A percentile compares a stretch with the other conserved stretches of the same genome.
phyloP scores from a whole-genome alignment of 2,329 filamentous ascomycete species.

The Juglanconis oblonga region DNA sequence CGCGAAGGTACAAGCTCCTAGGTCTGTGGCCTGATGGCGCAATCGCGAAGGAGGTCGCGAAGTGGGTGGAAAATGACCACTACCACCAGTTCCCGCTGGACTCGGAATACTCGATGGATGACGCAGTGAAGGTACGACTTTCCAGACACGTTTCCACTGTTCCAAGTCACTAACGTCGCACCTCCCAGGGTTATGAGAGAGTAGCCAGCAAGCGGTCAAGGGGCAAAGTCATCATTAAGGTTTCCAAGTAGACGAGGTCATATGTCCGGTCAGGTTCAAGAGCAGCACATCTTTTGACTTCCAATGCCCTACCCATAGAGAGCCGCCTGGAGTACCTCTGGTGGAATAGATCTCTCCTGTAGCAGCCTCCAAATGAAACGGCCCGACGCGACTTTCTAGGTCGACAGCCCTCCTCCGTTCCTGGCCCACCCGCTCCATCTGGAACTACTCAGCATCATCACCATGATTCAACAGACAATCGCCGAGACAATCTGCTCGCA shows the following conservation, averaged over 20 bases:
- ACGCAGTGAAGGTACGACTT: constrained; percentile 26
- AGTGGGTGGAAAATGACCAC: constrained; percentile 26
- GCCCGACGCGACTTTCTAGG: too few relatives aligned
- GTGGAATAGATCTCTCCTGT: too few relatives aligned
- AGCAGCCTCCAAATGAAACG: too few relatives aligned
- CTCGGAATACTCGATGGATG: constrained; percentile 28
- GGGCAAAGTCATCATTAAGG: constrained; percentile 31
- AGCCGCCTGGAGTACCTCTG: too few relatives aligned
- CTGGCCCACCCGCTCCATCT: too few relatives aligned
- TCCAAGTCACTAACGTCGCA: not conserved
- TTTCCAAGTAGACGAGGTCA: constrained; percentile 8
- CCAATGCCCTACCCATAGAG: too few relatives aligned
- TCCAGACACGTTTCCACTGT: not conserved
- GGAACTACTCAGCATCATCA: too few relatives aligned
- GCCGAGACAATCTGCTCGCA: too few relatives aligned
- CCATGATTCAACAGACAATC: too few relatives aligned
- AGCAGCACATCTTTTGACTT: too few relatives aligned
- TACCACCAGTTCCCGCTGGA: constrained; percentile 29
- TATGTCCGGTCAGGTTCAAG: too few relatives aligned
- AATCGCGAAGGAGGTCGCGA: constrained; percentile 25
- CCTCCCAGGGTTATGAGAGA: constrained; percentile 28
- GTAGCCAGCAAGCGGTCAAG: constrained; percentile 29
- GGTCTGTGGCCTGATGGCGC: constrained; percentile 26
- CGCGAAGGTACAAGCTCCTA: constrained; percentile 29
- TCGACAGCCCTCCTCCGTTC: too few relatives aligned